Conservation (phyloP, 129 eudicot genomes). For the Heracleum sosnowskyi region DNA sequence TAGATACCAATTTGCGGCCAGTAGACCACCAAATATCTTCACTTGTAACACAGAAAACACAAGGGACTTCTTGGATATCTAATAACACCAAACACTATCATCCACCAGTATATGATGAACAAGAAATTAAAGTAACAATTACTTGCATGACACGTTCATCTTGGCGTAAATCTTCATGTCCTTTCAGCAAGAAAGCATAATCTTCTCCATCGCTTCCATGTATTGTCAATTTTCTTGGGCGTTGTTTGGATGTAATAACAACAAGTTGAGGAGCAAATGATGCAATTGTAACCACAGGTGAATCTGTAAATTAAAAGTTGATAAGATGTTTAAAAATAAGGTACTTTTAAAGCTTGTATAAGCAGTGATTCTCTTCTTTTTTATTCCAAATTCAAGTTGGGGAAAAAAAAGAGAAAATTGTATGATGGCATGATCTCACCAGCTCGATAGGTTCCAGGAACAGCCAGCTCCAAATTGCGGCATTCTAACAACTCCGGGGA, state of each 20-base stretch:
- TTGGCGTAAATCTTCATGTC: conserved; percentile 97
- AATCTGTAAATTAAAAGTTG: conserved; percentile 32
- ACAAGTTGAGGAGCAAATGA: conserved; percentile 87
- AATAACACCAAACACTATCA: not conserved
- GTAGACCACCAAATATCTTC: not conserved
- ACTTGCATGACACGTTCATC: conserved; percentile 99
- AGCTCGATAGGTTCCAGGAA: conserved; percentile 94
- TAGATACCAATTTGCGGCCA: not conserved
- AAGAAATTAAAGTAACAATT: not conserved
- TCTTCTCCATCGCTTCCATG: conserved; percentile 98
- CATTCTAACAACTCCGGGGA: conserved; percentile 88
- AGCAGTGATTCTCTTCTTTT: not conserved
- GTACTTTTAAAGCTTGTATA: not conserved
- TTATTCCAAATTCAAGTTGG: not conserved
- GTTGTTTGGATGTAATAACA: conserved; percentile 93
- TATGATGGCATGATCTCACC: conserved; percentile 26
- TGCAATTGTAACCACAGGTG: conserved; percentile 82
- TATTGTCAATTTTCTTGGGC: conserved; percentile 92
- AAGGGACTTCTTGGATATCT: not conserved
- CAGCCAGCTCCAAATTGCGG: conserved; percentile 86
- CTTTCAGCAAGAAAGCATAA: conserved; percentile 93
- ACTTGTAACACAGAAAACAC: not conserved
- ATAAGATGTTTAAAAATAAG: not conserved
- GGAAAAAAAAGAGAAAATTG: not conserved
- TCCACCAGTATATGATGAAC: conserved; percentile 1